Evolutionary conservation across 768 basidiomycete species (phyloP), one percentile per base, ranked within the genome.

Genomic region (Boletus insuetus): DNA sequence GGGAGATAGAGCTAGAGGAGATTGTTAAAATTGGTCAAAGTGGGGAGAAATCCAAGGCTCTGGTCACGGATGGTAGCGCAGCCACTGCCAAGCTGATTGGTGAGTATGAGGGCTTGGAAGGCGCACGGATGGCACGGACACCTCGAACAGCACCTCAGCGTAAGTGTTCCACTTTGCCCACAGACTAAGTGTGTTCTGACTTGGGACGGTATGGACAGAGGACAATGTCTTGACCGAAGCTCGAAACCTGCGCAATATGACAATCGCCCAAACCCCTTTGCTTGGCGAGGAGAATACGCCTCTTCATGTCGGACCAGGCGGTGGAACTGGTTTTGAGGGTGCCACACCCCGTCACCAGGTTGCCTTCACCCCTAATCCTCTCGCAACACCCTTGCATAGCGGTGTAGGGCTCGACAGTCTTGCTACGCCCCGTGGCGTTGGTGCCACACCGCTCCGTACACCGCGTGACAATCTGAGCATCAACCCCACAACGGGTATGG

Each of bases 231-330:
- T 98, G 81, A 82, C 89, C 56, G 97, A 99, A 71, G 97, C 96
- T 10, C 83, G 95, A 34, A 98, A 98, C 73, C 74, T 98, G 22
- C 89, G 96, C 20, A 96, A 94, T 64, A 91, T 99, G 93, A 86
- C 85, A 12, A 86, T 87, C 41, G 81, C 82, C 4, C 95, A 98
- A 73, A 99, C 97, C 0, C 97, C 97, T 16, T 78, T 99, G 2
- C 81, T 98, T 13, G 97, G 97, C 4, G 93, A 98, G 46, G 96
- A 98, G 73, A 99, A 99, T 71, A 98, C 97, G 0, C 97, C 95
- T 13, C 70, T 98, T 46, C 96, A 95, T 67, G 72, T 75, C 8
- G 78, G 78, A 2, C 77, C 84, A 20, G 82, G 78, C n/a, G 87
- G 85, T 14, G 91, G 92, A 13, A 93, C 94, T 8, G 97, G 97